phyloP scores from a whole-genome alignment of 768 basidiomycete genomes.

The Podaxis sp. region DNA sequence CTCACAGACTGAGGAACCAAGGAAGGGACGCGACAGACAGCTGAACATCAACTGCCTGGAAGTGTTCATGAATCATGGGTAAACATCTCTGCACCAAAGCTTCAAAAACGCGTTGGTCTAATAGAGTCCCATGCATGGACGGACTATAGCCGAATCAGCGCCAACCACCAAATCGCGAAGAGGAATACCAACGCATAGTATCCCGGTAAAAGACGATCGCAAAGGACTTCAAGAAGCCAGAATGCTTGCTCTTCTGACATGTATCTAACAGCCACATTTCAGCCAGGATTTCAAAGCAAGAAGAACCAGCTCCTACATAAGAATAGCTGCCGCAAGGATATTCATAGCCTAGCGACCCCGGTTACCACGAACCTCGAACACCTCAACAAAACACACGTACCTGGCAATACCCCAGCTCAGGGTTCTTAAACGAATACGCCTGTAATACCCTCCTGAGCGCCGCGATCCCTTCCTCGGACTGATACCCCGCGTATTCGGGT shows the following conservation, averaged over 20 bases:
- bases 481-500: constrained; percentile 97
- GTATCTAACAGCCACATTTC: constrained; percentile 56
- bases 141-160: constrained; percentile 49
- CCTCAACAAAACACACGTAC: constrained; percentile 33
- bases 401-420: constrained; percentile 94
- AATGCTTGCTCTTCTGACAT: constrained; percentile 99
- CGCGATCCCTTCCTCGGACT: constrained; percentile 81
- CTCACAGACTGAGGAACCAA: constrained; percentile 97
- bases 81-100: constrained; percentile 86
- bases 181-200: constrained; percentile 77
- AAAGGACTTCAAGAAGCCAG: constrained; percentile 94
- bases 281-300: background rate
- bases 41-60: constrained; percentile 88
- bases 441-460: constrained; percentile 88
- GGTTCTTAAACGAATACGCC: constrained; percentile 95
- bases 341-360: constrained; percentile 79
- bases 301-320: constrained; percentile 58
- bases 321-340: constrained; percentile 91
- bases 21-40: constrained; percentile 95
- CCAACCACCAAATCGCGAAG: background rate
- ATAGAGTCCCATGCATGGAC: constrained; percentile 97
- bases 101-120: constrained; percentile 99
- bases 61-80: constrained; percentile 93
- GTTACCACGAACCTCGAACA: constrained; percentile 4
- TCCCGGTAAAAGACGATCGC: constrained; percentile 93